phyloP scores from a whole-genome alignment of 1,284 basidiomycete genomes.

The Inonotus hispidus region DNA sequence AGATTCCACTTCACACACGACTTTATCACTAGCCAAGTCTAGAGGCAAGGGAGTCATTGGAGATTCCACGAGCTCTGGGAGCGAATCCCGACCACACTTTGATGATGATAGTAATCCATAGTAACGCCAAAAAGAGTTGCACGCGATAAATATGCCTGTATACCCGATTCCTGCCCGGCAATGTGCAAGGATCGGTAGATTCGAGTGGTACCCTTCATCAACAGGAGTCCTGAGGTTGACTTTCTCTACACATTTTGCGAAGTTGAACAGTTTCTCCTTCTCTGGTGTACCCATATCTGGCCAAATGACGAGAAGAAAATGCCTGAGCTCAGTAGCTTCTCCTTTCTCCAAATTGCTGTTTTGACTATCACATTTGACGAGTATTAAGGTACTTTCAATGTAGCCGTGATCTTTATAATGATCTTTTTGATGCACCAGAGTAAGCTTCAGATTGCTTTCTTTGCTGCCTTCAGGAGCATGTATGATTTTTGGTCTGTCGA shows the following conservation, averaged over 20 bases:
- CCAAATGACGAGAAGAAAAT: background rate
- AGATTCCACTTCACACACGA: background rate
- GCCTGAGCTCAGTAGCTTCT: background rate
- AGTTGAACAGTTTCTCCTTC: background rate
- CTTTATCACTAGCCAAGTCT: background rate
- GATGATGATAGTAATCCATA: background rate
- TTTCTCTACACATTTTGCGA: background rate
- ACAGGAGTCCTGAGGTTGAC: background rate
- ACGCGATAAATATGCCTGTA: background rate
- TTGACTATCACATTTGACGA: background rate
- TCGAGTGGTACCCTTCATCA: background rate
- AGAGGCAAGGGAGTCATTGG: background rate
- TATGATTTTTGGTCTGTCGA: background rate
- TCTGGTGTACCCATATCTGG: background rate
- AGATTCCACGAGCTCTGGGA: background rate
- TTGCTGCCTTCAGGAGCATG: background rate
- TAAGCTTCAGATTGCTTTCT: background rate
- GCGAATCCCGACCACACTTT: too few species aligned
- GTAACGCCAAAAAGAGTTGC: background rate
- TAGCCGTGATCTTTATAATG: background rate
- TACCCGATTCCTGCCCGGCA: background rate
- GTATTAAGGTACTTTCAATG: background rate
- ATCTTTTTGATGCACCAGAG: background rate
- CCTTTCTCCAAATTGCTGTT: background rate
- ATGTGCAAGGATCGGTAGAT: background rate